phyloP scores from a whole-genome alignment of 2,329 filamentous ascomycete genomes.

The Phaeosphaeria sp. region DNA sequence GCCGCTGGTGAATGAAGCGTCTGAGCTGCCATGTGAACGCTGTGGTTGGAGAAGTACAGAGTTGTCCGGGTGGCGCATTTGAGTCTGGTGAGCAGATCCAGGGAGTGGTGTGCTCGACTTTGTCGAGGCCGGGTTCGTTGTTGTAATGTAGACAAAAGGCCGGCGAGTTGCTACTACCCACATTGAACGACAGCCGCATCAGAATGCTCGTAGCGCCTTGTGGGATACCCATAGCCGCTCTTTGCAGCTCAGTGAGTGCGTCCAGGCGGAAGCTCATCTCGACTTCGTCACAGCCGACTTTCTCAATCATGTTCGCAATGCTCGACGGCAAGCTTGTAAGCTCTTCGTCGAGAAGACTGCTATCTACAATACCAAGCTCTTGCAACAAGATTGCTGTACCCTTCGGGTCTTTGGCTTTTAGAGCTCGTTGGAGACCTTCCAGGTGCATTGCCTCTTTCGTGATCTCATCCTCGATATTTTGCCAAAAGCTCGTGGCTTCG shows the following conservation, averaged over 20 bases:
- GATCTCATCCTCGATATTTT: conserved; percentile 25
- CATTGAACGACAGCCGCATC: conserved; percentile 30
- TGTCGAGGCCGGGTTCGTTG: conserved; percentile 21
- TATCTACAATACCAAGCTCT: conserved; percentile 30
- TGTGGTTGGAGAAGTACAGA: conserved; percentile 24
- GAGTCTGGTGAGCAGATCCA: conserved; percentile 22
- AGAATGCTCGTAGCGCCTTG: conserved; percentile 26
- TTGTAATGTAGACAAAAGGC: conserved; percentile 41
- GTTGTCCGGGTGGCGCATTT: conserved; percentile 18
- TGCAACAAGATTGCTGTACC: conserved; percentile 34
- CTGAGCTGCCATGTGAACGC: conserved; percentile 35
- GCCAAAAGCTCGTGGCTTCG: conserved; percentile 29
- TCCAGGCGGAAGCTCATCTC: conserved; percentile 39
- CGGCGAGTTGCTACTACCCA: conserved; percentile 7
- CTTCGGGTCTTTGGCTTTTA: conserved; percentile 34
- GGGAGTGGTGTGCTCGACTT: conserved; percentile 22
- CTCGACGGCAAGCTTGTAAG: conserved; percentile 27
- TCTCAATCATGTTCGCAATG: conserved; percentile 34
- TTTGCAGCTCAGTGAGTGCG: conserved; percentile 29
- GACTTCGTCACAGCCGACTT: conserved; percentile 26
- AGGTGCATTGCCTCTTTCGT: conserved; percentile 32
- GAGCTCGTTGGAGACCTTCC: conserved; percentile 23
- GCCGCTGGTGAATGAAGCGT: conserved; percentile 22
- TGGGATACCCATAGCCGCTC: conserved; percentile 33
- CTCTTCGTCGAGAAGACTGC: conserved; percentile 36